phyloP scores from a whole-genome alignment of 352 stramenopile species.

The Elongisporangium prolatum region DNA sequence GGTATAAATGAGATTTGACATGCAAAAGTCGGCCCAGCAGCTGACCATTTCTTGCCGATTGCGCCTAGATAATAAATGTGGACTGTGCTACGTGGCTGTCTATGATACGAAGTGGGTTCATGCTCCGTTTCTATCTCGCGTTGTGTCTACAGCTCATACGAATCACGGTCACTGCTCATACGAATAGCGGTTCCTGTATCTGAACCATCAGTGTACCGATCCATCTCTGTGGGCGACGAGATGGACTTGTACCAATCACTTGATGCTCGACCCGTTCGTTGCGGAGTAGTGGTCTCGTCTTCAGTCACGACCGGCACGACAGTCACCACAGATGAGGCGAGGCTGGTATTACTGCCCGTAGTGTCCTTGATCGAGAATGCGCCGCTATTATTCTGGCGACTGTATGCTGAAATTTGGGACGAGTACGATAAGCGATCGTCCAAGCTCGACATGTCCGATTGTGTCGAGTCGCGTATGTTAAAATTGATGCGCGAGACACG shows the following conservation, averaged over 20 bases:
- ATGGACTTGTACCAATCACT: slow-evolving; percentile 57
- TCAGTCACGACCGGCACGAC: no score
- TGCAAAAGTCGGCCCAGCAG: slow-evolving; percentile 10
- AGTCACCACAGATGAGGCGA: no score
- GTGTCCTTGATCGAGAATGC: no score
- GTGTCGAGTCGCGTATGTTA: no score
- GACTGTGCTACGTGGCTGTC: neutral
- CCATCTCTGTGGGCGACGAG: slow-evolving; percentile 33
- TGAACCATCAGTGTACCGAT: slow-evolving; percentile 24
- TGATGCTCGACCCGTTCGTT: no score
- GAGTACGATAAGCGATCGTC: slow-evolving; percentile 4
- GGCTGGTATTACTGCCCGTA: no score
- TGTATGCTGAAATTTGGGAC: neutral
- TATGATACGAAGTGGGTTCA: slow-evolving; percentile 3
- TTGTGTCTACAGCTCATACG: slow-evolving; percentile 54
- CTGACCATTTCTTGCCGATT: slow-evolving; percentile 5
- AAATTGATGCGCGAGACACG: no score
- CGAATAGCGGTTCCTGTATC: slow-evolving; percentile 31
- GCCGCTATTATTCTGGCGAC: no score
- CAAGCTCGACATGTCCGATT: neutral
- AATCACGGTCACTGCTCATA: no score
- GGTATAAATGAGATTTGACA: slow-evolving; percentile 11
- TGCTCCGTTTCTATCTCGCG: slow-evolving; percentile 8
- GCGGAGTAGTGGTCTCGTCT: no score
- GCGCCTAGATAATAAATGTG: slow-evolving; percentile 5